phyloP scores from a whole-genome alignment of 1,139 yeast species.

The Tardiomyces blankii region DNA sequence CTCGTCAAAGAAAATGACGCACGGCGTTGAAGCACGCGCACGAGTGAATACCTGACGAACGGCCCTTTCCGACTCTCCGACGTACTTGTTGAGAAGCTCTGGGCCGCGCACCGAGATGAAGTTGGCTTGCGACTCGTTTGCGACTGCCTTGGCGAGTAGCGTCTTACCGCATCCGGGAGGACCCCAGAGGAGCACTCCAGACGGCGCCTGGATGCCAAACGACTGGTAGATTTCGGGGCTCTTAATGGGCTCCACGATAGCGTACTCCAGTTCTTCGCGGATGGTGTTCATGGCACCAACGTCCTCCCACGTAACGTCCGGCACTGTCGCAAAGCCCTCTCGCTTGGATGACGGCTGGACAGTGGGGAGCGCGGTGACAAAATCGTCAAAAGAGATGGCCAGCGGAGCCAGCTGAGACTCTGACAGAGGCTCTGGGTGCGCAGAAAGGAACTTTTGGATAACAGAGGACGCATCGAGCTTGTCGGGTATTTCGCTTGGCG shows the following conservation, averaged over 20 bases:
- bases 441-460: conserved; percentile 58
- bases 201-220: conserved; percentile 94
- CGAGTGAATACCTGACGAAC: conserved; percentile 90
- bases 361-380: conserved; percentile 74
- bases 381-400: conserved; percentile 68
- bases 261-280: conserved; percentile 89
- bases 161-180: conserved; percentile 99
- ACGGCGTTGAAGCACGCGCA: conserved; percentile 91
- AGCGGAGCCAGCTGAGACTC: conserved; percentile 64
- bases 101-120: conserved; percentile 95
- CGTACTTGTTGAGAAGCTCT: conserved; percentile 84
- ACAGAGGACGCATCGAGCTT: conserved; percentile 24
- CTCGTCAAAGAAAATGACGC: conserved; percentile 93
- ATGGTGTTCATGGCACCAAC: conserved; percentile 82
- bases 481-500: not conserved
- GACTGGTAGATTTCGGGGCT: conserved; percentile 81
- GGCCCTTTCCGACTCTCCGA: conserved; percentile 93
- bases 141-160: conserved; percentile 89
- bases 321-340: conserved; percentile 98
- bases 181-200: conserved; percentile 97
- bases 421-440: conserved; percentile 73
- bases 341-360: conserved; percentile 97
- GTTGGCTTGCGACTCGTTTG: conserved; percentile 92
- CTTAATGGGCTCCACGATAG: conserved; percentile 92
- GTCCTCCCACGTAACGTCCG: conserved; percentile 92